These are phyloP conservation scores for Scheffersomyces stambukii DNA, from an alignment of 1,139 yeast species.

Conservation along the genomic window DNA sequence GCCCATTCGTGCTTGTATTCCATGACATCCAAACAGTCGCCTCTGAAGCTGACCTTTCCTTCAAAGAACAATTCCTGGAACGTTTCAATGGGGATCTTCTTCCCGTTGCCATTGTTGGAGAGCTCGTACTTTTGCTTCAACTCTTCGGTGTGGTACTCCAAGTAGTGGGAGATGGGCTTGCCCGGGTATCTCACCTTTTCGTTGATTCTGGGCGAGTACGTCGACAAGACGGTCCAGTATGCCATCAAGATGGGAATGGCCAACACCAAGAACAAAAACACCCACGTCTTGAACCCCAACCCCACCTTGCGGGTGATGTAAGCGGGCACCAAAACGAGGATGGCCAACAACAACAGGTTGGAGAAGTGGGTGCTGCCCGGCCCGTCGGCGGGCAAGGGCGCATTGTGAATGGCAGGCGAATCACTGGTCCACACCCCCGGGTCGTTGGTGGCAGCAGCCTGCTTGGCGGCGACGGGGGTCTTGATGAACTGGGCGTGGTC, in stretches of 20 bases:
- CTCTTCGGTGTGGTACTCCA: conserved; percentile 77
- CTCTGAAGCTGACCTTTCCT: conserved; percentile 81
- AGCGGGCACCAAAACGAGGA: conserved; percentile 60
- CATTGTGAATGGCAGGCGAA: conserved; percentile 75
- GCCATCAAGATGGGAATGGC: conserved; percentile 71
- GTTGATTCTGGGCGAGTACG: conserved; percentile 77
- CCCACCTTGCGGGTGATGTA: conserved; percentile 64
- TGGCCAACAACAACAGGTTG: conserved; percentile 51
- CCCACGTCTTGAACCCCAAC: conserved; percentile 68
- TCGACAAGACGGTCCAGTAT: conserved; percentile 77
- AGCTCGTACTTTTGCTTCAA: conserved; percentile 63
- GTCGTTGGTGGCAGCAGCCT: conserved; percentile 45
- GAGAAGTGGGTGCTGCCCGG: conserved; percentile 78
- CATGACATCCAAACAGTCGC: conserved; percentile 78
- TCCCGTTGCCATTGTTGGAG: conserved; percentile 51
- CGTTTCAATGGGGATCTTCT: conserved; percentile 88
- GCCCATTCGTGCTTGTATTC: conserved; percentile 95
- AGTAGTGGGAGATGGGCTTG: conserved; percentile 72
- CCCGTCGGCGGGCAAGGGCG: conserved; percentile 89
- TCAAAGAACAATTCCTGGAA: conserved; percentile 86
- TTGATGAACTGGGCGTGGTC: conserved; percentile 48
- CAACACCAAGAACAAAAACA: conserved; percentile 48
- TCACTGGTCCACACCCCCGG: conserved; percentile 62
- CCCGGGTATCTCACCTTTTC: conserved; percentile 75
- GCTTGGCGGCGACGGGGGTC: conserved; percentile 56